Evolutionary conservation across 2,329 filamentous ascomycete genomes (phyloP), one percentile per base, ranked within the genome.

Genomic region (Penicillium decumbens): DNA sequence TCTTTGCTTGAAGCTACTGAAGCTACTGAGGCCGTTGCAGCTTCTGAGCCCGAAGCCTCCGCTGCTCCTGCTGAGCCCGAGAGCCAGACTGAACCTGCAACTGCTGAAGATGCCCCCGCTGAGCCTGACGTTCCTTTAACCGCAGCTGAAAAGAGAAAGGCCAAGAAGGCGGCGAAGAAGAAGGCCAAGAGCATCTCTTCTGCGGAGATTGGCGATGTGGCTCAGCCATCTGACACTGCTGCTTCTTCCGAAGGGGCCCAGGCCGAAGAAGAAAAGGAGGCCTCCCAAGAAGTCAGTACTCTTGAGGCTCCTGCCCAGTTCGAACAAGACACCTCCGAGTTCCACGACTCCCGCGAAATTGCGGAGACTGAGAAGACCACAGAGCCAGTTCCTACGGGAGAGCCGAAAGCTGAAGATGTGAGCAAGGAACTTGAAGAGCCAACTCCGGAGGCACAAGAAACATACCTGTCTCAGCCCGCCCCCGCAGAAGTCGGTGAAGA

Each of bases 111-210:
- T 18, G 30, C 13, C 1, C 25, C 47, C 13, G 29, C 12, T 15
- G 52, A 51, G 3, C 27, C 24, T 20, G 47, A 57, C 15, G 44
- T 49, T 7, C n/a, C 15, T 0, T 45, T 55, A 8, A 45, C 53
- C 8, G 29, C 44, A 32, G 43, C 44, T 20, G 43, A 58, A 55
- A 45, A 59, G 56, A 39, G 42, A 47, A 5, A 51, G 49, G 38
- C 51, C 33, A 56, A 50, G 46, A 56, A 56, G 37, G 56, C 56
- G 39, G 48, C 46, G 43, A 58, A 53, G 35, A 55, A 49, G 41
- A 58, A 58, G 43, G 40, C 44, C 6, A 57, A 57, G 41, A 53
- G 30, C 13, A 24, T 33, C 20, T 48, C 49, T 43, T 25, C 42
- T 23, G 39, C 49, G 12, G 40, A 40, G 9, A 27, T 33, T 8